phyloP scores from a whole-genome alignment of 805 yeast species.

The Saccharomycopsis sp. region DNA sequence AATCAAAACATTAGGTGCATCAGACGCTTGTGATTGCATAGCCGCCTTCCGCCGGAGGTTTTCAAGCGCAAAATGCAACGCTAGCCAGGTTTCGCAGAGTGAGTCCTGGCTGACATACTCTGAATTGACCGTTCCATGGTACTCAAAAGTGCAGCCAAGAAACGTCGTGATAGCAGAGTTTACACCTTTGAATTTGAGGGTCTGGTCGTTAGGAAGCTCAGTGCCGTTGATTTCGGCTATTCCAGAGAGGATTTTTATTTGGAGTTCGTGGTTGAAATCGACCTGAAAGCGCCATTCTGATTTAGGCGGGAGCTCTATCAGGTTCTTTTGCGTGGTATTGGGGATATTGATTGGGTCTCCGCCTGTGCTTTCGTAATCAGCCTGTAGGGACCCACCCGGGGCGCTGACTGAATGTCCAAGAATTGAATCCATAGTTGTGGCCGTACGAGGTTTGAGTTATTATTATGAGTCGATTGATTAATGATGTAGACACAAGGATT shows the following conservation, averaged over 20 bases:
- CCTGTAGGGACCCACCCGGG: background rate
- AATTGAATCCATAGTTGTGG: background rate
- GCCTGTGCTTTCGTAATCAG: background rate
- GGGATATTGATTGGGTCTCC: background rate
- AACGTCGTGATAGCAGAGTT: constrained; percentile 52
- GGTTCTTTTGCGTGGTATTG: background rate
- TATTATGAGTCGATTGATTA: too few species aligned
- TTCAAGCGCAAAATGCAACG: constrained; percentile 72
- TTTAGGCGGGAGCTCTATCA: constrained; percentile 24
- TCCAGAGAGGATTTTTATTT: constrained; percentile 54
- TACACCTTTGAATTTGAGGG: constrained; percentile 49
- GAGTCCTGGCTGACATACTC: constrained; percentile 71
- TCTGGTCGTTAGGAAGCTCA: constrained; percentile 70
- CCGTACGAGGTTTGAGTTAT: background rate
- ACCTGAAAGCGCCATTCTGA: constrained; percentile 79
- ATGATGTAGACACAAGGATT: too few species aligned
- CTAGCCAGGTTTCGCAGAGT: constrained; percentile 54
- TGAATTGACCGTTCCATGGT: constrained; percentile 34
- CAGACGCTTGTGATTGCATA: constrained; percentile 8
- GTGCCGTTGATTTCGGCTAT: constrained; percentile 90
- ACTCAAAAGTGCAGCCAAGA: constrained; percentile 12
- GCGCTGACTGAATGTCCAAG: background rate
- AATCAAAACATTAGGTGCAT: constrained; percentile 54
- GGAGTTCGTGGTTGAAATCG: constrained; percentile 41
- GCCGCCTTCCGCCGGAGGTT: constrained; percentile 31